A percentile compares a stretch with the other conserved stretches of the same genome.
Evolutionary conservation across 2,329 filamentous ascomycete genomes (phyloP).

Genomic region (Penicillium sp.): DNA sequence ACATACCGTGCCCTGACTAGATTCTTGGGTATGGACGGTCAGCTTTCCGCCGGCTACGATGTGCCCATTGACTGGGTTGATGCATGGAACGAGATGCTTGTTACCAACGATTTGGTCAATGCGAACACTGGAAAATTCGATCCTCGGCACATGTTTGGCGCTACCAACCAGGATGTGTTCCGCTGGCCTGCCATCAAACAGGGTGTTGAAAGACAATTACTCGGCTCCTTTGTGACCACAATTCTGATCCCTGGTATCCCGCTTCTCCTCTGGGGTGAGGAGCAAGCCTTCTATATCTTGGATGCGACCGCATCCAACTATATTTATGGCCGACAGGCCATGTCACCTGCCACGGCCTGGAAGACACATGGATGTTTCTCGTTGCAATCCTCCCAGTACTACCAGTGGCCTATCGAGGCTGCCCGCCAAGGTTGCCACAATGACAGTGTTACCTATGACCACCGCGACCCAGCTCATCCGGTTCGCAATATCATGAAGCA

Average conservation of each 20-base stretch:
- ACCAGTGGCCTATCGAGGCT: slow-evolving; percentile 57
- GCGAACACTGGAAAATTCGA: slow-evolving; percentile 62
- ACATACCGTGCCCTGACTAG: slow-evolving; percentile 62
- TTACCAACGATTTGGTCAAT: slow-evolving; percentile 62
- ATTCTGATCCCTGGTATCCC: slow-evolving; percentile 63
- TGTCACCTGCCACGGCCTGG: slow-evolving; percentile 63
- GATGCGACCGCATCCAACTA: slow-evolving; percentile 67
- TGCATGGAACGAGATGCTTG: slow-evolving; percentile 58
- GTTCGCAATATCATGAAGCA: slow-evolving; percentile 62
- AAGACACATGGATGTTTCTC: slow-evolving; percentile 64
- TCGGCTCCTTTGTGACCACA: slow-evolving; percentile 61
- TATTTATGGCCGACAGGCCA: slow-evolving; percentile 64
- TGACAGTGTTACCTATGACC: slow-evolving; percentile 58
- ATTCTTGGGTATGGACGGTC: slow-evolving; percentile 62
- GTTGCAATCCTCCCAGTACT: slow-evolving; percentile 58
- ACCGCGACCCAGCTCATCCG: slow-evolving; percentile 63
- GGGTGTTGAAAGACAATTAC: slow-evolving; percentile 58
- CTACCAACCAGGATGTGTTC: slow-evolving; percentile 67
- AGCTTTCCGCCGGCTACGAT: slow-evolving; percentile 56
- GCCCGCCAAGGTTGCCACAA: slow-evolving; percentile 58
- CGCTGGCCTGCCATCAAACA: slow-evolving; percentile 62
- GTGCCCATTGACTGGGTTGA: slow-evolving; percentile 55
- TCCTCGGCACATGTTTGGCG: slow-evolving; percentile 64
- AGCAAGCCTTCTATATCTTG: slow-evolving; percentile 64
- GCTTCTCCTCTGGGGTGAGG: slow-evolving; percentile 63